A percentile compares a stretch with the other conserved stretches of the same genome.
Conservation (phyloP, 1,284 basidiomycete genomes). For the Trametes polyzona region DNA sequence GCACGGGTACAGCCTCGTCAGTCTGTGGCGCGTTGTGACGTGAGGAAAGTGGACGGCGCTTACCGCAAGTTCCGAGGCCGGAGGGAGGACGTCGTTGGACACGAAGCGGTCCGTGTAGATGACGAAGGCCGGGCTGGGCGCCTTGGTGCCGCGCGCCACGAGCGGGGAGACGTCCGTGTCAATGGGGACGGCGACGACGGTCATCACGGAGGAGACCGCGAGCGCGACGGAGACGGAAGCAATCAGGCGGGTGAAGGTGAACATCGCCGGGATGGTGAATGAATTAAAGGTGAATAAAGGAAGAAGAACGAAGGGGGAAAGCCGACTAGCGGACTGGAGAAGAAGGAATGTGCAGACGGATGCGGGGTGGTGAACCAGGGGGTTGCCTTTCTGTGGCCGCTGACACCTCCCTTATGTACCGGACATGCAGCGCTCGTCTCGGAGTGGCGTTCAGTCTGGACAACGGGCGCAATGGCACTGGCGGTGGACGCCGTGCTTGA, state of each 20-base stretch:
- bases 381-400: too few relatives aligned
- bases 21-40: background rate
- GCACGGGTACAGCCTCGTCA: too few relatives aligned
- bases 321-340: slow-evolving; percentile 24
- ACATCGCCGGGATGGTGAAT: slow-evolving; percentile 23
- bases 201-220: slow-evolving; percentile 21
- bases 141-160: slow-evolving; percentile 5
- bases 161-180: slow-evolving; percentile 6
- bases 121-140: slow-evolving; percentile 24
- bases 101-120: slow-evolving; percentile 23
- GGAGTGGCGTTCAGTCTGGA: too few relatives aligned
- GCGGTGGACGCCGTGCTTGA: too few relatives aligned
- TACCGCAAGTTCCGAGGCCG: slow-evolving; percentile 9
- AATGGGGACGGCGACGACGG: slow-evolving; percentile 18
- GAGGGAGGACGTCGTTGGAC: slow-evolving; percentile 18
- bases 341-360: too few relatives aligned
- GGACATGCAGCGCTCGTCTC: too few relatives aligned
- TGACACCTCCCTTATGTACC: too few relatives aligned
- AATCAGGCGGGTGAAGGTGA: slow-evolving; percentile 24
- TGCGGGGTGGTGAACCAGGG: too few relatives aligned
- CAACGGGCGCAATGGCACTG: too few relatives aligned
- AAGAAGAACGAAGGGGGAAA: slow-evolving; percentile 10
- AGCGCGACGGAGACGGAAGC: slow-evolving; percentile 22
- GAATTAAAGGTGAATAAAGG: too few relatives aligned
- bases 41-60: background rate